Evolutionary conservation across 805 yeast genomes (phyloP), one percentile per base, ranked within the genome.

Genomic region (Schizosaccharomyces lindneri): DNA sequence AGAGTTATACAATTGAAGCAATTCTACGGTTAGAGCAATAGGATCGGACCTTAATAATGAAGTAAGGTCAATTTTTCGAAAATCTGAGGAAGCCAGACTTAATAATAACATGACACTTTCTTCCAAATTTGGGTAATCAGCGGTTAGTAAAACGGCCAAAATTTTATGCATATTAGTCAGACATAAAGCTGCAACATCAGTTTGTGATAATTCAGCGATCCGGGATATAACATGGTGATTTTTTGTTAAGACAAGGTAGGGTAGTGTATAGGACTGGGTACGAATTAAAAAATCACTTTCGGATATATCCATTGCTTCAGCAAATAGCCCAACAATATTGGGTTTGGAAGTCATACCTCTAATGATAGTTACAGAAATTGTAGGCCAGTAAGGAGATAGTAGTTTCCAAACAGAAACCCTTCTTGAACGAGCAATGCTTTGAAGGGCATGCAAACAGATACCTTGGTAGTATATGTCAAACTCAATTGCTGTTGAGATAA

Each of bases 321-420:
- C 79, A 19, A 90, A 74, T 63, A 79, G 77, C 31, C 74, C 74
- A 32, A 87, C 76, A 62, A 85, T 73, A 4, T 75, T 72, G 0
- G 82, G 80, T 62, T 78, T 78, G 2, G 75, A 71, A 5, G 73
- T 72, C 55, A 80, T 68, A 55, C 76, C 75, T 64, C 79, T 79
- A 3, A 87, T 81, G 19, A 87, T 75, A 29, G 78, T 77, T 55
- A 81, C 78, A 48, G 89, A 78, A 6, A 88, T 74, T 43, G 82
- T 78, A 1, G 90, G 88, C 66, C 93, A 76, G 64, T 80, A 85
- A 0, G 95, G 95, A 6, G 85, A 80, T 24, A 87, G 73, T 15
- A 90, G 71, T 68, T 84, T 86, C 79, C 90, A 88, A 0, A 95
- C 83, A 0, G 95, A 80, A 43, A 79, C 72, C 0, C 74, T 71